Evolutionary conservation across 148 eudicot species (phyloP).

Genomic region (Tetragonia tetragonoides): DNA sequence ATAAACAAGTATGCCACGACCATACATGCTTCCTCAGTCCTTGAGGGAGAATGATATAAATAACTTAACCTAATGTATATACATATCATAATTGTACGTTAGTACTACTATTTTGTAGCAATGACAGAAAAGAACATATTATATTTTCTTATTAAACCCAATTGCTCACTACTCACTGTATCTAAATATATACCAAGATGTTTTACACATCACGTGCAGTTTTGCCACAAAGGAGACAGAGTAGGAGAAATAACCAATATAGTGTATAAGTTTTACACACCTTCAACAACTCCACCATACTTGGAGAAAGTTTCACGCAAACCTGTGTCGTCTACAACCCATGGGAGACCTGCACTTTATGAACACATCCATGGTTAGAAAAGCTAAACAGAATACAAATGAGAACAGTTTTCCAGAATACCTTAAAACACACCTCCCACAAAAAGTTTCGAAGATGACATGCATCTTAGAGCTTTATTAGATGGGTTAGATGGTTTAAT

Average conservation of each 20-base stretch:
- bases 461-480: conserved; percentile 62
- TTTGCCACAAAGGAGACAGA: neutral
- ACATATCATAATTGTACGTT: neutral
- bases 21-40: neutral
- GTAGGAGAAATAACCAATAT: neutral
- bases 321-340: neutral
- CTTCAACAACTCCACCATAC: neutral
- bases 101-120: neutral
- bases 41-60: neutral
- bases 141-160: neutral
- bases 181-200: no score
- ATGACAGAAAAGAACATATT: neutral
- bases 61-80: neutral
- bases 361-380: neutral
- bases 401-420: neutral
- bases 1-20: neutral
- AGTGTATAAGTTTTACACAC: neutral
- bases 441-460: conserved; percentile 76
- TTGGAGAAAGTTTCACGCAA: neutral
- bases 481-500: conserved; percentile 51
- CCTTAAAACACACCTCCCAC: conserved; percentile 58
- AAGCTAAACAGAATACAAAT: neutral
- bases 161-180: neutral
- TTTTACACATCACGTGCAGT: neutral
- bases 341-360: conserved; percentile 55